Conservation (phyloP, 495 filamentous ascomycete species). For the Annulohypoxylon maeteangense region DNA sequence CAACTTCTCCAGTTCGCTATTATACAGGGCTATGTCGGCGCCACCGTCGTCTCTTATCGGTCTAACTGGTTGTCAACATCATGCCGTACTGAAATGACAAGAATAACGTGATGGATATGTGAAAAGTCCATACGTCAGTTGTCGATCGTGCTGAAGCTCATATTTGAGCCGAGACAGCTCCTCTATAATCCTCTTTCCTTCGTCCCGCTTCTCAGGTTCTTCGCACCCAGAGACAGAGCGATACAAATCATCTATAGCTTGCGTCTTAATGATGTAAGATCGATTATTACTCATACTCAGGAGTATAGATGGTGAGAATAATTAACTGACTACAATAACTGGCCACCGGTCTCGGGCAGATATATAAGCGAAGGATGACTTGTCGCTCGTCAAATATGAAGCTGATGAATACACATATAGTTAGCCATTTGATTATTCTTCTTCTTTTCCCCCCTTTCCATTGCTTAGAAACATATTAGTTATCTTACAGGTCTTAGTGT, state of each 20-base stretch:
- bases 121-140: slow-evolving; percentile 71
- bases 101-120: background rate
- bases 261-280: slow-evolving; percentile 68
- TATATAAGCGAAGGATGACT: slow-evolving; percentile 83
- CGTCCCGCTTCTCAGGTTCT: slow-evolving; percentile 71
- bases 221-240: slow-evolving; percentile 71
- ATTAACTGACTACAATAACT: slow-evolving; percentile 77
- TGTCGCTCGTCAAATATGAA: slow-evolving; percentile 81
- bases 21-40: slow-evolving; percentile 83
- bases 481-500: slow-evolving; percentile 69
- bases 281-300: background rate
- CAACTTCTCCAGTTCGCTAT: slow-evolving; percentile 80
- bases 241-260: slow-evolving; percentile 94
- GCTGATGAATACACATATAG: slow-evolving; percentile 62
- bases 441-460: background rate
- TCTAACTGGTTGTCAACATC: slow-evolving; percentile 54
- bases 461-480: background rate
- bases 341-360: slow-evolving; percentile 92
- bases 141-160: slow-evolving; percentile 90
- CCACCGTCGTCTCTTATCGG: slow-evolving; percentile 84
- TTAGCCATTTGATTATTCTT: background rate
- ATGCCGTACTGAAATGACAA: background rate
- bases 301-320: background rate
- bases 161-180: slow-evolving; percentile 89
- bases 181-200: slow-evolving; percentile 88